These are phyloP conservation scores for Cucurbita maxima DNA, from an alignment of 306 rosid species.

Conservation along the genomic window DNA sequence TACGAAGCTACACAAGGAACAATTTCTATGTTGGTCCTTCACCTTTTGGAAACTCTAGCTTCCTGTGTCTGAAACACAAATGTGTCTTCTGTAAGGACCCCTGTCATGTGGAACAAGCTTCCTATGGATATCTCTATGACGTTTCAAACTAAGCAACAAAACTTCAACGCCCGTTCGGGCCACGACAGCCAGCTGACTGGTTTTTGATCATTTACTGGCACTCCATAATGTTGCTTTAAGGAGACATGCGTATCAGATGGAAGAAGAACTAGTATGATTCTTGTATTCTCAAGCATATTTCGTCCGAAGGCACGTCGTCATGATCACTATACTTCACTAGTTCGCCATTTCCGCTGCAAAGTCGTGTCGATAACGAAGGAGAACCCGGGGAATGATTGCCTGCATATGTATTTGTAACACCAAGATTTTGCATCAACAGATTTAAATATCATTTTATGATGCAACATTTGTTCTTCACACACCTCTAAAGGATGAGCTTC, in stretches of 20 bases:
- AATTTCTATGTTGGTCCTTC: not conserved
- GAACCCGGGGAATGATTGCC: constrained; percentile 35
- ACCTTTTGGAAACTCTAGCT: not conserved
- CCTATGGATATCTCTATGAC: not conserved
- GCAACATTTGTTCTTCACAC: constrained; percentile 3
- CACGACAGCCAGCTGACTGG: not conserved
- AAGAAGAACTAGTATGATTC: constrained; percentile 23
- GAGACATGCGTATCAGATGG: not conserved
- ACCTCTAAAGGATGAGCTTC: constrained; percentile 70
- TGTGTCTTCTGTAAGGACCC: not conserved
- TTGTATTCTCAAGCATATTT: constrained; percentile 33
- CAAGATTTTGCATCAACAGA: not conserved
- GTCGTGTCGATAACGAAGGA: constrained; percentile 45
- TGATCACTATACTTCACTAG: constrained; percentile 31
- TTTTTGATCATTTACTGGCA: not conserved
- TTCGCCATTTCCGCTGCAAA: constrained; percentile 48
- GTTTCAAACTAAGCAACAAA: not conserved
- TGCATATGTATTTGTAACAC: constrained; percentile 16
- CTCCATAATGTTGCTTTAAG: not conserved
- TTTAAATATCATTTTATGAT: not conserved
- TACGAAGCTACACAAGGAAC: not conserved
- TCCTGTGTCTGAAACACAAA: not conserved
- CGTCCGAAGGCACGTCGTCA: constrained; percentile 31
- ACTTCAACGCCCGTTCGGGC: not conserved
- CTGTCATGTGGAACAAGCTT: not conserved